A percentile compares a stretch with the other conserved stretches of the same genome.
These are phyloP conservation scores for Oryza glumipatula DNA, from an alignment of 176 grass and related monocot species.

Conservation along the genomic window DNA sequence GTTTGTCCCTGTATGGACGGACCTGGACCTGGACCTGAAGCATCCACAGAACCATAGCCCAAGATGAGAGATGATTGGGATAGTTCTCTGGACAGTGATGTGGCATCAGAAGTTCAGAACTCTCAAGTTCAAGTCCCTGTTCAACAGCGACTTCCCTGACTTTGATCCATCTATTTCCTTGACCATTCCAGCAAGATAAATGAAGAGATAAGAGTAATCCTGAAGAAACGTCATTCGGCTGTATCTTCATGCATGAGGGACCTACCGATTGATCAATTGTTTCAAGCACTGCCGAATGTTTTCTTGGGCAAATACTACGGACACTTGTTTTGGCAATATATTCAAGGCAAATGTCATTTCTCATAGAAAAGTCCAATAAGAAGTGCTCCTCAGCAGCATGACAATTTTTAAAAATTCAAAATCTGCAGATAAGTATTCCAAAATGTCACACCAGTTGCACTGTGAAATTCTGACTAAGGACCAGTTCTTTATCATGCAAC, in stretches of 20 bases:
- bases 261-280: background rate
- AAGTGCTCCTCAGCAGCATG: background rate
- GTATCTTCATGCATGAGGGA: too few species aligned
- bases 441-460: background rate
- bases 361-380: background rate
- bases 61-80: background rate
- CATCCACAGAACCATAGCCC: background rate
- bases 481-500: background rate
- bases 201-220: background rate
- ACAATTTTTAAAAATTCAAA: background rate
- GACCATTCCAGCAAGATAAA: background rate
- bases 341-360: too few species aligned
- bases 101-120: background rate
- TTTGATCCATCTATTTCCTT: background rate
- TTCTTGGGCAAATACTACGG: background rate
- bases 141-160: background rate
- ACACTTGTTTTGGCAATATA: background rate
- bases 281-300: background rate
- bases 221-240: background rate
- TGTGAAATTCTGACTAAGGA: constrained; percentile 34
- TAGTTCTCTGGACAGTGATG: background rate
- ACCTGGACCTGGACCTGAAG: background rate
- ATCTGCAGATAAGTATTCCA: constrained; percentile 17
- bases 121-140: background rate
- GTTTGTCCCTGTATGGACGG: too few species aligned